These are phyloP conservation scores for Heterococcus sp. DNA, from an alignment of 108 stramenopile genomes.

Conservation along the genomic window DNA sequence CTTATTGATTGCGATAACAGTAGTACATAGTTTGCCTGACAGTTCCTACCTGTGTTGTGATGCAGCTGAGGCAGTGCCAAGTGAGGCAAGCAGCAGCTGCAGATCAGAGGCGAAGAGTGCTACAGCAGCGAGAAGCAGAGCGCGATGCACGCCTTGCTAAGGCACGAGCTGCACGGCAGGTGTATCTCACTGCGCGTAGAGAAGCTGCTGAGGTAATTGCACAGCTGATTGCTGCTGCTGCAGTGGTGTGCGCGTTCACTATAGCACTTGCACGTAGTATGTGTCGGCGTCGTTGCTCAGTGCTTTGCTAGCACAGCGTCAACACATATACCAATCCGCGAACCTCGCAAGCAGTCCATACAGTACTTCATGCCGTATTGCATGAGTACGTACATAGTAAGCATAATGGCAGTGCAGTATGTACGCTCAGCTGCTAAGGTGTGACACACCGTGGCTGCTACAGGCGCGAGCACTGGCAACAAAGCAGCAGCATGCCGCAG, in stretches of 20 bases:
- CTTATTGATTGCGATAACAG: neutral
- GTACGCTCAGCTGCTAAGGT: no score
- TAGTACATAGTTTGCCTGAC: neutral
- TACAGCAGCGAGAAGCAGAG: neutral
- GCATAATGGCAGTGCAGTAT: no score
- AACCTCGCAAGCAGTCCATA: no score
- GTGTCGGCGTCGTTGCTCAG: no score
- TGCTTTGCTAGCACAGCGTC: no score
- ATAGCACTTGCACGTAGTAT: no score
- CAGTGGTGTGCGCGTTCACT: no score
- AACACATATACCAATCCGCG: no score
- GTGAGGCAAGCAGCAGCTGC: neutral
- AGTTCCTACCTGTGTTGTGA: neutral
- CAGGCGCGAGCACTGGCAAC: neutral
- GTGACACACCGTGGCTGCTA: no score
- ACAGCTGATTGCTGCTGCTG: no score
- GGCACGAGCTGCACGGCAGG: neutral
- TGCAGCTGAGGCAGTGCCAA: neutral
- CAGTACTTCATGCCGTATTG: no score
- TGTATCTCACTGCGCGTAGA: neutral
- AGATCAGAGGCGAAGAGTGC: neutral
- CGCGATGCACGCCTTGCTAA: neutral
- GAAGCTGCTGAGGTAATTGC: neutral
- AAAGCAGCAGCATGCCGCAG: neutral
- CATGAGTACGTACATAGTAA: no score